Evolutionary conservation across 169 alveolate genomes (phyloP).

Genomic region (Plasmodium billcollinsi): DNA sequence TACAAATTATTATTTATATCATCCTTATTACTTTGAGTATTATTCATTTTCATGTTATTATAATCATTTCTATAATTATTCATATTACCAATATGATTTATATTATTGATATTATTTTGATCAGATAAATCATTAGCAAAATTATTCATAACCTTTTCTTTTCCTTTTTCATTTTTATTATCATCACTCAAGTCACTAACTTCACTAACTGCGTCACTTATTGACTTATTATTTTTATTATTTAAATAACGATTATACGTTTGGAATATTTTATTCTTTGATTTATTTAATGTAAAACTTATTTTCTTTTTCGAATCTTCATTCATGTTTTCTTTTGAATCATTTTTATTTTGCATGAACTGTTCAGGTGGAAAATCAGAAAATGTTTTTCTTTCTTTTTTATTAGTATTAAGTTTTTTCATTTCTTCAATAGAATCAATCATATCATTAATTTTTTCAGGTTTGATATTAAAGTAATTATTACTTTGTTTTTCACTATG

Average conservation of each 20-base stretch:
- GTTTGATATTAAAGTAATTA: constrained; percentile 32
- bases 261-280: constrained; percentile 62
- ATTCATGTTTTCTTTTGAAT: constrained; percentile 5
- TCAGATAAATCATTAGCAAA: background rate
- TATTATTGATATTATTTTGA: background rate
- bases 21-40: background rate
- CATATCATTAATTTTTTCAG: constrained; percentile 70
- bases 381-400: constrained; percentile 23
- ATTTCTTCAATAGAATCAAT: constrained; percentile 68
- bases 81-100: constrained; percentile 1
- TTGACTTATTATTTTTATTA: constrained; percentile 11
- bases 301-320: constrained; percentile 51
- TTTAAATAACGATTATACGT: constrained; percentile 7
- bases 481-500: background rate
- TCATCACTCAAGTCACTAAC: constrained; percentile 27
- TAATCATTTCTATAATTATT: background rate
- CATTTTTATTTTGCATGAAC: background rate
- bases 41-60: constrained; percentile 4
- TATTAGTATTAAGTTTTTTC: constrained; percentile 55
- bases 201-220: constrained; percentile 36
- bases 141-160: background rate
- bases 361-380: constrained; percentile 6
- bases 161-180: constrained; percentile 1
- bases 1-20: background rate
- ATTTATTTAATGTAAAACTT: constrained; percentile 55